Evolutionary conservation across 768 basidiomycete species (phyloP), one percentile per base, ranked within the genome.

Genomic region (Leucogyrophana mollusca): DNA sequence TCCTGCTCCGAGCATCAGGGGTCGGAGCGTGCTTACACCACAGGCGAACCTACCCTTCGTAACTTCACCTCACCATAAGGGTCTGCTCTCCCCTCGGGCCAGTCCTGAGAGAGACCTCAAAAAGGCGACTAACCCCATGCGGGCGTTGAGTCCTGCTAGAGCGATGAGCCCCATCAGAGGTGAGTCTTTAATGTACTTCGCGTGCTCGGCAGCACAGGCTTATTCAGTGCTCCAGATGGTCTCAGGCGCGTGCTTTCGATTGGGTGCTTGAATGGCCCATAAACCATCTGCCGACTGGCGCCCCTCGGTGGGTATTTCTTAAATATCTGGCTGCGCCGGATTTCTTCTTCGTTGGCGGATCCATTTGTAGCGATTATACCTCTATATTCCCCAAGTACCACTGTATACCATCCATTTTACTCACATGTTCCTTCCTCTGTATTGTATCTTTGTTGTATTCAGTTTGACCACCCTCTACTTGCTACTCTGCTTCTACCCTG

Each of bases 111-210:
- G 41, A 34, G 45, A 18, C 6, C n/a, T 49, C n/a, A 36, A 3
- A 13, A 13, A 41, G 22, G 32, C 49, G 1, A 46, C n/a, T 13
- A 63, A 53, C 25, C 53, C 57, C 3, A 41, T 39, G 2, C 62
- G 63, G 44, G 53, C 58, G 13, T 45, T 64, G 34, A 67, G 52
- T 39, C 52, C 52, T 2, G 21, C n/a, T 4, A 53, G 49, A 43
- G 44, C 52, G 25, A 52, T 52, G 24, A 64, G 69, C 56, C 69
- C 69, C 39, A 49, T 62, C 2, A 58, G 63, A 44, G 66, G 69
- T 45, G 52, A 56, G 62, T 42, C 53, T 47, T 32, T 47, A 54
- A 53, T 14, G 11, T 13, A n/a, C 20, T 30, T 53, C 24, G 30
- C 14, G 43, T 34, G 23, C 23, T 10, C n/a, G n/a, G 14, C 17